Evolutionary conservation across 805 yeast genomes (phyloP), one percentile per base, ranked within the genome.

Genomic region (Candida multigemmis): DNA sequence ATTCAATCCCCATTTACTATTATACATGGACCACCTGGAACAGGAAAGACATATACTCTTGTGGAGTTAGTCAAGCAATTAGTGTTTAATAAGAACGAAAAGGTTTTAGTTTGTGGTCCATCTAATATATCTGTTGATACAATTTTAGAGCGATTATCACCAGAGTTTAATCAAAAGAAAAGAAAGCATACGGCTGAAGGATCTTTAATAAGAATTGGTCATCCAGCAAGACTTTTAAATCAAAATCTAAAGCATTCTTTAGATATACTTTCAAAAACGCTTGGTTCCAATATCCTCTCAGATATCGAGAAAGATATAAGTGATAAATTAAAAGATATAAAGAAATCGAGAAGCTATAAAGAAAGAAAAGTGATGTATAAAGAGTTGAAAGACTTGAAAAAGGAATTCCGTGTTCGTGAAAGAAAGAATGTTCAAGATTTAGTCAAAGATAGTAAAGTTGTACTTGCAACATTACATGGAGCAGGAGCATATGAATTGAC

Each of bases 111-210:
- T 0, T 87, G 96, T 56, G 96, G 96, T 0, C 94, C 97, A 0
- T 86, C 96, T 0, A 89, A 89, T 47, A 77, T 86, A 10, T 74
- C 96, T 1, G 94, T 87, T 1, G 97, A 89, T 48, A 89, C 94
- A 0, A 80, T 89, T 10, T 52, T 87, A 25, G 96, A 89, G 49
- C 60, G 96, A 32, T 50, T 89, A 13, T 48, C 64, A 7, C 50
- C 53, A 3, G 37, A 33, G 4, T 56, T 59, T 27, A 34, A 27
- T n/a, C 37, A 30, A 24, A 41, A 42, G 27, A 38, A 30, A 51
- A 36, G 40, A 14, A 44, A 51, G 2, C 52, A 46, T 11, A 46
- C 71, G 31, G 26, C 22, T 19, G 23, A 25, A 5, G 16, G 29
- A 16, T 26, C 34, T 13, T 51, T 91, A n/a, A 60, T 89, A 7